Conservation (phyloP, 805 yeast species). For the Ogataea methylovora region DNA sequence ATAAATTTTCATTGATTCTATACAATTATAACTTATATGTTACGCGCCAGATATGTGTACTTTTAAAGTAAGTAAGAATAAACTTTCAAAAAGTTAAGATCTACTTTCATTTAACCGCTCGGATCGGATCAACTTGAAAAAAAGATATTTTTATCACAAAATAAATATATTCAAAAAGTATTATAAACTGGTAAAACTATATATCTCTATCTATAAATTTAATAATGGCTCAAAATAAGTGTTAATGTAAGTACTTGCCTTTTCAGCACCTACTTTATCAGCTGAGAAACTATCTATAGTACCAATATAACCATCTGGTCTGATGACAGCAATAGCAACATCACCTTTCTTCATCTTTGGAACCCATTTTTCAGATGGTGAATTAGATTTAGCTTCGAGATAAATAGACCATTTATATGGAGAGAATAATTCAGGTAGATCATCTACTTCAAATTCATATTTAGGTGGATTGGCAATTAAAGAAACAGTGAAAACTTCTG, state of each 20-base stretch:
- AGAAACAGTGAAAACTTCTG: constrained; percentile 4
- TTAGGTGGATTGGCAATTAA: not conserved
- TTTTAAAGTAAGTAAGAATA: too few species aligned
- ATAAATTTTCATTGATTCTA: not conserved
- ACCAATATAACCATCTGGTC: constrained; percentile 19
- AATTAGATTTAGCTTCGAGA: constrained; percentile 1
- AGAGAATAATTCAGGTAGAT: constrained; percentile 5
- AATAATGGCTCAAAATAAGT: constrained; percentile 2
- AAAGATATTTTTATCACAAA: too few species aligned
- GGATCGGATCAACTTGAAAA: too few species aligned
- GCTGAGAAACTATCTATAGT: constrained; percentile 1
- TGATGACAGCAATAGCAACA: constrained; percentile 7
- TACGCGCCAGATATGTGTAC: too few species aligned
- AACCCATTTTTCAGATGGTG: constrained; percentile 5
- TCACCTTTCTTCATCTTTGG: too few species aligned
- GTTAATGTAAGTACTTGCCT: constrained; percentile 1
- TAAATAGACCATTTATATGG: constrained; percentile 7
- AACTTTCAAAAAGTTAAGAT: too few species aligned
- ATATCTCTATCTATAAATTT: too few species aligned
- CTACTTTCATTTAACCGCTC: too few species aligned
- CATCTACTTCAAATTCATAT: constrained; percentile 1
- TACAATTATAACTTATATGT: too few species aligned
- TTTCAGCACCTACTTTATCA: not conserved
- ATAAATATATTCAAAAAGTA: too few species aligned
- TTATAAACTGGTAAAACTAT: too few species aligned